A percentile compares a stretch with the other conserved stretches of the same genome.
Conservation (phyloP, 371 early-diverging fungal genomes). For the Mortierella sp. region DNA sequence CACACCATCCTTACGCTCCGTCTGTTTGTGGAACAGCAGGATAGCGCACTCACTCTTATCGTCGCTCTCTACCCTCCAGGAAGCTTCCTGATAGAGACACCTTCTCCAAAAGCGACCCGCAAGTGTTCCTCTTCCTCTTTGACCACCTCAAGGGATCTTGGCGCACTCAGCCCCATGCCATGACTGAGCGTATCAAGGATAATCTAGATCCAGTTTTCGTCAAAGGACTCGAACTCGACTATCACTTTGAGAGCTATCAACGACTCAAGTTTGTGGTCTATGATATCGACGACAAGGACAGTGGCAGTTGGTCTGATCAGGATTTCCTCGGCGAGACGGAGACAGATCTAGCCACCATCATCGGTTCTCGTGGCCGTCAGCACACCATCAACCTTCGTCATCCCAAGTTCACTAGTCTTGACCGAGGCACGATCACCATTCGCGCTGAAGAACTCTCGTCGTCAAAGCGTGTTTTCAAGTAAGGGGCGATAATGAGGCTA, state of each 20-base stretch:
- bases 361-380: slow-evolving; percentile 18
- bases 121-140: slow-evolving; percentile 34
- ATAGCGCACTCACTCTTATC: no score
- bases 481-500: background rate
- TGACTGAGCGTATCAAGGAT: slow-evolving; percentile 43
- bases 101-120: slow-evolving; percentile 28
- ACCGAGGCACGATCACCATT: slow-evolving; percentile 20
- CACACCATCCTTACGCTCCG: no score
- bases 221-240: slow-evolving; percentile 28
- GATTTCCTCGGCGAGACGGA: slow-evolving; percentile 27
- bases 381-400: slow-evolving; percentile 10
- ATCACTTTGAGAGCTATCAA: slow-evolving; percentile 26
- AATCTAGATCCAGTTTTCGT: slow-evolving; percentile 33
- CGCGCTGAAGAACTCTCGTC: slow-evolving; percentile 24
- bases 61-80: background rate
- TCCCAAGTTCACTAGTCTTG: slow-evolving; percentile 4
- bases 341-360: slow-evolving; percentile 30
- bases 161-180: slow-evolving; percentile 16
- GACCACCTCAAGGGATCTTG: slow-evolving; percentile 19
- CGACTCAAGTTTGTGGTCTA: slow-evolving; percentile 32
- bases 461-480: slow-evolving; percentile 32
- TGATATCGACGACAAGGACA: slow-evolving; percentile 38
- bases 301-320: slow-evolving; percentile 18
- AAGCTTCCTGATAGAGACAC: slow-evolving; percentile 21
- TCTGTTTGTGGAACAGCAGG: no score